A percentile compares a stretch with the other conserved stretches of the same genome.
Evolutionary conservation across 2,329 filamentous ascomycete genomes (phyloP).

Genomic region (Paecilomyces dactylethromorphus): DNA sequence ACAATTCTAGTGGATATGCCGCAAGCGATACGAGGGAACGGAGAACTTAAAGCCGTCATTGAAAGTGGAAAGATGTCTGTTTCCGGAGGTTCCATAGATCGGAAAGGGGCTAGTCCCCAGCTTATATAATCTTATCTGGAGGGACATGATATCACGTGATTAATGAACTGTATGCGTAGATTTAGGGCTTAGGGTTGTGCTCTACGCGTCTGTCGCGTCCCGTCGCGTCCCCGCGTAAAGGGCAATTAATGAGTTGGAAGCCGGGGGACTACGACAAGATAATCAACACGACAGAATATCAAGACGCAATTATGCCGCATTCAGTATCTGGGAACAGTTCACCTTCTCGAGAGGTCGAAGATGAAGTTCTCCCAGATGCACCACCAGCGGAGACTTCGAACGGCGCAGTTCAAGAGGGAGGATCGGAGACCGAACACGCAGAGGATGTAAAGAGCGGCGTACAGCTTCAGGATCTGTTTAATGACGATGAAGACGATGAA

Average conservation of each 20-base stretch:
- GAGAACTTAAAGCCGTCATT: not conserved
- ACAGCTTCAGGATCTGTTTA: constrained; percentile 55
- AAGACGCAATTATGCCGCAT: constrained; percentile 28
- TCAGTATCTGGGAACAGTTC: constrained; percentile 32
- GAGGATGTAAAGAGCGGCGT: constrained; percentile 21
- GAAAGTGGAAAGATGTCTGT: not conserved
- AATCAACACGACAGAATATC: not conserved
- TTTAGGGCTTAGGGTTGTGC: not conserved
- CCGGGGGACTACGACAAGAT: not conserved
- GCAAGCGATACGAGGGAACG: not conserved
- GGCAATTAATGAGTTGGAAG: not conserved
- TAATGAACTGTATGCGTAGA: not conserved
- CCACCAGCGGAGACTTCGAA: constrained; percentile 11
- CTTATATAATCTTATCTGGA: not conserved
- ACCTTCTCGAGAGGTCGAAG: constrained; percentile 29
- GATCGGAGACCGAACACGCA: constrained; percentile 3
- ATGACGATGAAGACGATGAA: constrained; percentile 52
- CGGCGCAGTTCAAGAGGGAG: constrained; percentile 3
- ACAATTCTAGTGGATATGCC: not conserved
- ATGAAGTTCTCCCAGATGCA: constrained; percentile 39
- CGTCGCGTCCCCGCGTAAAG: not conserved
- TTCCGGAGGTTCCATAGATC: too few species aligned
- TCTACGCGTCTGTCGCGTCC: not conserved
- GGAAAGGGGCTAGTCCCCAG: not conserved
- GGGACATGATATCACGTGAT: not conserved